A percentile compares a stretch with the other conserved stretches of the same genome.
phyloP scores from a whole-genome alignment of 2,329 filamentous ascomycete genomes.

The Colletotrichum sidae region DNA sequence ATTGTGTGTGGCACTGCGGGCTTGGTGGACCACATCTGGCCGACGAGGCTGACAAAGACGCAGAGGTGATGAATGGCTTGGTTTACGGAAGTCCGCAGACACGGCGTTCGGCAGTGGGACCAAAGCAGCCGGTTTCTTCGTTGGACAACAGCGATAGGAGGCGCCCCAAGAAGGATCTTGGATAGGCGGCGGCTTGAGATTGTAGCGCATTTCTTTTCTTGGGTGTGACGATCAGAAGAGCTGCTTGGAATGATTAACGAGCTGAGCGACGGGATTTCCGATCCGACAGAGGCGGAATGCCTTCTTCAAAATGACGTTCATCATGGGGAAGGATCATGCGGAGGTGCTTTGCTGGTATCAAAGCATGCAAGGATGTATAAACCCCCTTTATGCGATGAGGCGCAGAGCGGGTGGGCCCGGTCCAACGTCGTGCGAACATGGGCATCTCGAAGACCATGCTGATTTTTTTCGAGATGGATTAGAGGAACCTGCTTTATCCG shows the following conservation, averaged over 20 bases:
- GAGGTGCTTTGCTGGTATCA: conserved; percentile 30
- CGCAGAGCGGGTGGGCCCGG: conserved; percentile 26
- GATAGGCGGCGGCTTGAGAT: conserved; percentile 3
- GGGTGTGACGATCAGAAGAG: neutral
- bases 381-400: conserved; percentile 36
- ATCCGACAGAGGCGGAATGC: too few relatives aligned
- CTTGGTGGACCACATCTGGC: neutral
- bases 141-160: conserved; percentile 11
- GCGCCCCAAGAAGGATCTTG: too few relatives aligned
- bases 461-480: too few relatives aligned
- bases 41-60: conserved; percentile 8
- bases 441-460: conserved; percentile 1
- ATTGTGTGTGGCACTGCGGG: neutral
- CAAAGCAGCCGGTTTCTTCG: neutral
- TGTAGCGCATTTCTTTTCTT: conserved; percentile 27
- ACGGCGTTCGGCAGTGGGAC: conserved; percentile 20
- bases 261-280: conserved; percentile 6
- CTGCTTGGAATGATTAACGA: neutral
- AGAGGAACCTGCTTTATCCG: too few relatives aligned
- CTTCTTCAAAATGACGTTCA: neutral
- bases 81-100: conserved; percentile 29
- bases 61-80: neutral
- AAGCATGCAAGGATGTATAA: conserved; percentile 22
- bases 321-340: conserved; percentile 31
- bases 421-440: conserved; percentile 14